Evolutionary conservation across 768 basidiomycete species (phyloP), one percentile per base, ranked within the genome.

Genomic region (Polyporus arcularius): DNA sequence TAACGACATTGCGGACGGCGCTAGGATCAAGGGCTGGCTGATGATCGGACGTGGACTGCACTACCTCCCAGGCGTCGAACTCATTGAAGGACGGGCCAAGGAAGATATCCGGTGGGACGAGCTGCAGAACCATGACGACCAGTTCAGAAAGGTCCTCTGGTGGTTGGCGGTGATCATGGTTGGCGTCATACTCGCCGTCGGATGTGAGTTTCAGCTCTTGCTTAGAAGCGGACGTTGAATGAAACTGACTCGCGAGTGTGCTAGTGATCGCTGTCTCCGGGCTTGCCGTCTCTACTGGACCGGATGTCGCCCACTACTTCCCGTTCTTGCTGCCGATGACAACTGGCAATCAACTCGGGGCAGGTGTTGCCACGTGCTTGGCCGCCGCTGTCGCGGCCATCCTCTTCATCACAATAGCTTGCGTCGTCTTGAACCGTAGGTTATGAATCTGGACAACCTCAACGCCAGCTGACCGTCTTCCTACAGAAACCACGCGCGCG

Each of bases 81-180:
- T 88, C 39, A 91, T 94, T 26, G 87, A 90, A 68, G 92, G 92
- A 2, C 76, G 88, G 60, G 87, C 90, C 14, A 92, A 90, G 71
- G 90, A 93, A 67, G 91, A 93, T 70, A 84, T 94, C 39, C 75
- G 88, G 55, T 94, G 91, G 90, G 85, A 87, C 59, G 85, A 89
- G 28, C 74, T 93, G 51, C 88, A 90, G 72, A 79, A 82, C 61
- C 81, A 85, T 70, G 75, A 82, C 41, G 80, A 75, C 39, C 55
- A 70, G 51, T 61, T 82, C 60, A 82, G 85, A 63, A 70, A 71
- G 21, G 58, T 79, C 32, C 79, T 88, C 64, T 90, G 89, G 87
- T 90, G 89, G 87, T 73, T 78, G 16, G 74, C 86, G 18, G 76
- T 88, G 4, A 69, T 75, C 4, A 71, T 85, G 7, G 74, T 85